A percentile compares a stretch with the other conserved stretches of the same genome.
These are phyloP conservation scores for Ophiostoma sp. DNA, from an alignment of 2,329 filamentous ascomycete genomes.

Conservation along the genomic window DNA sequence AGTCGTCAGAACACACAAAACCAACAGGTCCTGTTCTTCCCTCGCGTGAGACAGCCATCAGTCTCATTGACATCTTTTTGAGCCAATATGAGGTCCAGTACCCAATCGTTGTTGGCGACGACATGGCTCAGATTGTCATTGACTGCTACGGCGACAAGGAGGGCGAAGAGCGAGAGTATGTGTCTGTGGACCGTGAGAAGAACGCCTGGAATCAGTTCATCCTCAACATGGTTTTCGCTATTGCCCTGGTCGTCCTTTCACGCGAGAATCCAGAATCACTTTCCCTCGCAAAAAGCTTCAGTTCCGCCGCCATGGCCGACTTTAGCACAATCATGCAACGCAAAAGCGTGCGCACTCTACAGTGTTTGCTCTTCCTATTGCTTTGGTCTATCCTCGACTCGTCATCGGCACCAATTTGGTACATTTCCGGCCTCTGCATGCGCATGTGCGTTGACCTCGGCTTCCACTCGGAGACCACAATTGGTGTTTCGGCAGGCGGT, in stretches of 20 bases:
- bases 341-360: slow-evolving; percentile 31
- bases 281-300: slow-evolving; percentile 29
- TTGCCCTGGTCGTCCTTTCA: slow-evolving; percentile 29
- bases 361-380: slow-evolving; percentile 31
- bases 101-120: slow-evolving; percentile 31
- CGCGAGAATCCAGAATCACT: slow-evolving; percentile 31
- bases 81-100: slow-evolving; percentile 33
- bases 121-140: slow-evolving; percentile 24
- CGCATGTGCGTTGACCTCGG: slow-evolving; percentile 34
- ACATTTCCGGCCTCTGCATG: slow-evolving; percentile 33
- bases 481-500: not conserved
- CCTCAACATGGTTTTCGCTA: slow-evolving; percentile 32
- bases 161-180: not conserved
- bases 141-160: slow-evolving; percentile 12
- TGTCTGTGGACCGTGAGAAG: not conserved
- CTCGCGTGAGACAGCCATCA: slow-evolving; percentile 29
- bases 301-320: slow-evolving; percentile 29
- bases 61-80: slow-evolving; percentile 32
- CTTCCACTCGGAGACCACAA: slow-evolving; percentile 31
- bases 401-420: slow-evolving; percentile 32
- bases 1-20: not conserved
- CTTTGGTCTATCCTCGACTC: slow-evolving; percentile 31
- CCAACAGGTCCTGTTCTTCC: slow-evolving; percentile 19
- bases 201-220: slow-evolving; percentile 30
- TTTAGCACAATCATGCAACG: slow-evolving; percentile 30